Conservation (phyloP, 1,284 basidiomycete genomes). For the Sporisorium graminicola region DNA sequence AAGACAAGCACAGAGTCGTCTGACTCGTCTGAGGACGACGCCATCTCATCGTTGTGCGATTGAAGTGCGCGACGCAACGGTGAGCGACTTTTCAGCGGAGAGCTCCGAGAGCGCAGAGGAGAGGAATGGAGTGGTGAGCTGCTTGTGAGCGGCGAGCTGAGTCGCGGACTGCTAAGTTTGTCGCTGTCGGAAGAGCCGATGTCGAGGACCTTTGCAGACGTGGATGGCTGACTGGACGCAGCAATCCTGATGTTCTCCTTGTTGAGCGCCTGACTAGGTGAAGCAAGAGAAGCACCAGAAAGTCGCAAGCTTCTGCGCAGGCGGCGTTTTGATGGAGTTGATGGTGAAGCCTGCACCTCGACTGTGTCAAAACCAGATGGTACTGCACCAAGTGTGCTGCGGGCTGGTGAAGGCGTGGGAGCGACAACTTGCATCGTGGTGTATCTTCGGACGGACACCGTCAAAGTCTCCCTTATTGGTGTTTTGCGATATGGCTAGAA, state of each 20-base stretch:
- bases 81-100: slow-evolving; percentile 15
- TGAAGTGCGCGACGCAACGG: slow-evolving; percentile 14
- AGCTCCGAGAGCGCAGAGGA: slow-evolving; percentile 25
- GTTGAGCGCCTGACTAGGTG: slow-evolving; percentile 16
- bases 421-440: slow-evolving; percentile 23
- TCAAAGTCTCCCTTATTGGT: not conserved
- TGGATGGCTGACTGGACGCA: slow-evolving; percentile 15
- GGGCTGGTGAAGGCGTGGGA: slow-evolving; percentile 2
- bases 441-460: not conserved
- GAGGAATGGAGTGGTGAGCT: slow-evolving; percentile 19
- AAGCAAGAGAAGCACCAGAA: slow-evolving; percentile 18
- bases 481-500: too few relatives aligned
- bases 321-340: slow-evolving; percentile 15
- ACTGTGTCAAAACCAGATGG: not conserved
- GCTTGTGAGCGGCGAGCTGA: slow-evolving; percentile 9
- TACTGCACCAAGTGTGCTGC: not conserved
- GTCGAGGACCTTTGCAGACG: slow-evolving; percentile 35
- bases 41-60: slow-evolving; percentile 16
- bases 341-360: slow-evolving; percentile 12
- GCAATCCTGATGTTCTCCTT: slow-evolving; percentile 23
- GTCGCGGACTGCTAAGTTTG: slow-evolving; percentile 11
- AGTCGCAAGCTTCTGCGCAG: slow-evolving; percentile 36
- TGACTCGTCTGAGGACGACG: slow-evolving; percentile 39
- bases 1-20: slow-evolving; percentile 48
- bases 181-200: slow-evolving; percentile 6